Evolutionary conservation across 2,329 filamentous ascomycete species (phyloP), one percentile per base, ranked within the genome.

Genomic region (Fusarium abutilonis): DNA sequence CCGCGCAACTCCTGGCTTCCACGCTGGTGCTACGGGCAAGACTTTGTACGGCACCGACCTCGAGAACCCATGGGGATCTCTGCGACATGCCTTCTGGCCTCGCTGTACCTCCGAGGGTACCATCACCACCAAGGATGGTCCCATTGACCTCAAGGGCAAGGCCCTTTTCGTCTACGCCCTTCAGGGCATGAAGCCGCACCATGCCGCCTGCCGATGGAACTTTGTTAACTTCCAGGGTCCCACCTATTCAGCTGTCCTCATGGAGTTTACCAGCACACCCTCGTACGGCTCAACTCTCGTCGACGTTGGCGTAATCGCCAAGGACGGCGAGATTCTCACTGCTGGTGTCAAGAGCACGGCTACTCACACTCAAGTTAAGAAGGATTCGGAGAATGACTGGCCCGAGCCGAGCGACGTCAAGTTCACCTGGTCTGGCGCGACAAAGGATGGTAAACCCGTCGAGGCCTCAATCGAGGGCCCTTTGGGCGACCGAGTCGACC

Each of bases 131-230:
- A 85, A 90, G 70, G 87, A 92, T 31, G 92, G 92, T 43, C 86
- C 90, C 34, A 82, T 97, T 61, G 89, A 97, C 75, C 88, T 97
- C 75, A 89, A 86, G 72, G 94, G 94, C 54, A 86, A 83, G 63
- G 93, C 88, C 29, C 81, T 96, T 71, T 94, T 93, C 78, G 83
- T 89, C 66, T 90, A 95, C 76, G 93, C 92, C 36, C 80, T 98
- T 46, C 95, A 98, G 80, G 95, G 93, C 75, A 98, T 98, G 94
- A 99, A 99, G 84, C 95, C 95, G 36, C 95, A 99, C 77, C 96
- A 99, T 75, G 91, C 93, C 57, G 93, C 94, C 60, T 88, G 91
- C 28, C 87, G 86, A 63, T 99, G 95, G 95, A 97, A 95, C 78
- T 99, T 97, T 80, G 83, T 86, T 77, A 87, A 93, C 78, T 97